phyloP scores from a whole-genome alignment of 306 rosid genomes.

The Quercus bicolor region DNA sequence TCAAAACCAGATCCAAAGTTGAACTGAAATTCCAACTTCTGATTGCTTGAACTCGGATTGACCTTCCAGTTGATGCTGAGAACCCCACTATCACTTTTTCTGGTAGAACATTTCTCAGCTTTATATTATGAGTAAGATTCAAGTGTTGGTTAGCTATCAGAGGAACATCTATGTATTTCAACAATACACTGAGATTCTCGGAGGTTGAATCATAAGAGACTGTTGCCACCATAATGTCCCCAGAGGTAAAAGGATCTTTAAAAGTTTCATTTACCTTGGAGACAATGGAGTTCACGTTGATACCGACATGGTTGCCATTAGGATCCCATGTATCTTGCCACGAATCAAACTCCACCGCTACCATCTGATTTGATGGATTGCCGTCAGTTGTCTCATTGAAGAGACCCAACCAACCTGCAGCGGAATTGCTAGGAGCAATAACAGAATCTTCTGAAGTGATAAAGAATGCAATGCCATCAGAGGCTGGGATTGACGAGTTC shows the following conservation, averaged over 20 bases:
- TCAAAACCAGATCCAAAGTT: background rate
- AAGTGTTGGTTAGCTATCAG: background rate
- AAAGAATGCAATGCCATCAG: conserved; percentile 15
- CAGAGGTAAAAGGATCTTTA: background rate
- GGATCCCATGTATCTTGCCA: conserved; percentile 26
- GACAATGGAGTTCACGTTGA: conserved; percentile 36
- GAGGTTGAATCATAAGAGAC: background rate
- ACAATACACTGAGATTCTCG: background rate
- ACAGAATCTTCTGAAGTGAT: background rate
- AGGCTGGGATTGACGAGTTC: background rate
- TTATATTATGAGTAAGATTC: conserved; percentile 10
- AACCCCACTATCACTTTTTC: conserved; percentile 36
- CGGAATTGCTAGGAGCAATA: background rate
- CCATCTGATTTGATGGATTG: background rate
- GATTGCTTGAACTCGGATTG: conserved; percentile 21
- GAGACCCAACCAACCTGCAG: conserved; percentile 3
- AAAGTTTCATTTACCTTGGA: conserved; percentile 19
- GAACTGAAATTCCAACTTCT: conserved; percentile 35
- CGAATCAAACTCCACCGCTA: conserved; percentile 50
- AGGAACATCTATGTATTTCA: background rate
- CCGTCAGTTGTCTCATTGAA: background rate
- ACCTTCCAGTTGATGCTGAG: conserved; percentile 33
- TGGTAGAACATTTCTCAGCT: conserved; percentile 29
- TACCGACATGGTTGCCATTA: conserved; percentile 27
- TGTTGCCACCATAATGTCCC: background rate